Evolutionary conservation across 164 flowering plant species (phyloP), one percentile per base, ranked within the genome.

Genomic region (Vitis labrusca): DNA sequence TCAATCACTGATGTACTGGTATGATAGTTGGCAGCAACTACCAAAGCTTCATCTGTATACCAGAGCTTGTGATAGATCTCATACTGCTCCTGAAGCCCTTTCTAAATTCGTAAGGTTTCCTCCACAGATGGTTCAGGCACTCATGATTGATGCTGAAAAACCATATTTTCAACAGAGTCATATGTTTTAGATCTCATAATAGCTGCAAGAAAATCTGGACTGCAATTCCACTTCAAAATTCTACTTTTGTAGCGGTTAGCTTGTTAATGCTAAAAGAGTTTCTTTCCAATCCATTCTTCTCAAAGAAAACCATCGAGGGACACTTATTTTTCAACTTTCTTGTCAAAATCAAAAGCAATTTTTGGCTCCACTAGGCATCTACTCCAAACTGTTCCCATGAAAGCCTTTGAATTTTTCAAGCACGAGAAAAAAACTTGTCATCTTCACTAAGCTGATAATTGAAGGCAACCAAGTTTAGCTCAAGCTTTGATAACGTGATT

Each of bases 1-100:
- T 9, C 99, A 97, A 62, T 95, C 98, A 82, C 99, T 95, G 88
- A 95, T 95, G 81, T 93, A 95, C 74, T 89, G 98, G 74, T 88
- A 75, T 52, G 99, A 95, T 61, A 95, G 78, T 67, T 88, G 6
- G 97, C 98, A 61, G 99, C 97, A 75, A 94, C 82, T n/a, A 79
- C 88, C 7, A 95, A 68, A 48, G 99, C 88, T 16, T 89, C 97
- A 80, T 95, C 98, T 3, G 99, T 91, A 76, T 91, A 95, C 9
- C 91, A 92, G 15, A 95, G 94, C 82, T 93, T 93, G 83, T 93
- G 99, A 73, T 93, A 97, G 68, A 95, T 83, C 79, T 95, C 98
- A 80, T 95, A 95, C n/a, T 92, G 80, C 70, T 95, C 98, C 16
- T 97, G 87, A 15, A 95, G 86, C n/a, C 99, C 99, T 77, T 80